phyloP scores from a whole-genome alignment of 2,329 filamentous ascomycete genomes.

The Fusarium sp. region DNA sequence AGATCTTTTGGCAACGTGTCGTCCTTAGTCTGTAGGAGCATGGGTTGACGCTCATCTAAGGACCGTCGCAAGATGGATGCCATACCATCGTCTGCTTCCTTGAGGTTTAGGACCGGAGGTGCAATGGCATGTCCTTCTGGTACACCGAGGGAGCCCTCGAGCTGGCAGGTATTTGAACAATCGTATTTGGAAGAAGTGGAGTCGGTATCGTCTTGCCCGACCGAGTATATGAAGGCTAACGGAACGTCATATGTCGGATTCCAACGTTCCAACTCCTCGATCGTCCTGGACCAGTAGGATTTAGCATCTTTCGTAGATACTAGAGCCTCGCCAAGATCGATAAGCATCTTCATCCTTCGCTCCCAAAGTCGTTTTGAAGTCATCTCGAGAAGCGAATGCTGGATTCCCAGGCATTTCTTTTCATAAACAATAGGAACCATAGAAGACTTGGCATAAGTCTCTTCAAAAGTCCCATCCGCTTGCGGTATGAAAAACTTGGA shows the following conservation, averaged over 20 bases:
- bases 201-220: slow-evolving; percentile 53
- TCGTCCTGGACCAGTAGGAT: slow-evolving; percentile 61
- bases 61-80: slow-evolving; percentile 56
- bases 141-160: slow-evolving; percentile 61
- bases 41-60: slow-evolving; percentile 52
- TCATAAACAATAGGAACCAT: slow-evolving; percentile 59
- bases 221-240: slow-evolving; percentile 63
- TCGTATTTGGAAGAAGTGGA: slow-evolving; percentile 46
- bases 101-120: slow-evolving; percentile 53
- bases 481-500: slow-evolving; percentile 60
- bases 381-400: slow-evolving; percentile 60
- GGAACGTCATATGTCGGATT: slow-evolving; percentile 62
- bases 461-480: slow-evolving; percentile 56
- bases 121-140: slow-evolving; percentile 58
- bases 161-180: slow-evolving; percentile 52
- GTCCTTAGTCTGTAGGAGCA: slow-evolving; percentile 57
- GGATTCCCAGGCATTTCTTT: slow-evolving; percentile 58
- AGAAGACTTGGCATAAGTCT: slow-evolving; percentile 62
- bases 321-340: slow-evolving; percentile 60
- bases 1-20: slow-evolving; percentile 68
- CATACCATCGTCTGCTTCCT: slow-evolving; percentile 53
- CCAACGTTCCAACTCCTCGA: slow-evolving; percentile 58
- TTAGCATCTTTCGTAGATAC: slow-evolving; percentile 58
- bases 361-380: slow-evolving; percentile 62
- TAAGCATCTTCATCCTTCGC: slow-evolving; percentile 61